Evolutionary conservation across 2,329 filamentous ascomycete genomes (phyloP).

Genomic region (Apiospora rasikravindrae): DNA sequence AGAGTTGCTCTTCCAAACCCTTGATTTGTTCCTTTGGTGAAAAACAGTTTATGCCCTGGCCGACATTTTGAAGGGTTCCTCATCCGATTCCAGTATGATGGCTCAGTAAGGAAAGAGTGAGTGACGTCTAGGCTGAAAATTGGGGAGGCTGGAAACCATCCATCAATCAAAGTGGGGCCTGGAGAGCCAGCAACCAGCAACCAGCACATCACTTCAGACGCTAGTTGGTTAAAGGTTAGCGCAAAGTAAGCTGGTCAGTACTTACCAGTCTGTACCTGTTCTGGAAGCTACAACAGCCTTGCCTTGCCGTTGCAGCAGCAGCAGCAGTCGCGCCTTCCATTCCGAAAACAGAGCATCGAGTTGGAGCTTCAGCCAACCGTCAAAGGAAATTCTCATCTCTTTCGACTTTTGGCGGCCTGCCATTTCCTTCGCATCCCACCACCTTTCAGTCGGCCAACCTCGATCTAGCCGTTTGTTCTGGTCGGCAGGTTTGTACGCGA

Average conservation of each 20-base stretch:
- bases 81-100: background rate
- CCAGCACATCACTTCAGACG: background rate
- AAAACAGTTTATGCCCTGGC: too few relatives aligned
- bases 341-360: conserved; percentile 37
- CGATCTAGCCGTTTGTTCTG: conserved; percentile 14
- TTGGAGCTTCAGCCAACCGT: conserved; percentile 8
- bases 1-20: too few relatives aligned
- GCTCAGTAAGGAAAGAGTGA: background rate
- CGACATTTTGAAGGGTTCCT: background rate
- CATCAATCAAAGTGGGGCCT: background rate
- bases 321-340: conserved; percentile 33
- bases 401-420: conserved; percentile 6
- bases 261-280: background rate
- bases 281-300: conserved; percentile 20
- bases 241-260: background rate
- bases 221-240: conserved; percentile 6
- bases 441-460: conserved; percentile 14
- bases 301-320: conserved; percentile 8
- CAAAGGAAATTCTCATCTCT: conserved; percentile 16
- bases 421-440: conserved; percentile 14
- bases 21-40: too few relatives aligned
- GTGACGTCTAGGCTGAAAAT: conserved; percentile 3
- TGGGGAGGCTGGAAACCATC: background rate
- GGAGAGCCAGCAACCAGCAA: background rate
- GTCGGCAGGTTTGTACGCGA: conserved; percentile 13